Percentiles rank a stretch among this genome's conserved stretches.
These are phyloP conservation scores for Mrakia frigida DNA, from an alignment of 768 basidiomycete genomes.

Conservation along the genomic window DNA sequence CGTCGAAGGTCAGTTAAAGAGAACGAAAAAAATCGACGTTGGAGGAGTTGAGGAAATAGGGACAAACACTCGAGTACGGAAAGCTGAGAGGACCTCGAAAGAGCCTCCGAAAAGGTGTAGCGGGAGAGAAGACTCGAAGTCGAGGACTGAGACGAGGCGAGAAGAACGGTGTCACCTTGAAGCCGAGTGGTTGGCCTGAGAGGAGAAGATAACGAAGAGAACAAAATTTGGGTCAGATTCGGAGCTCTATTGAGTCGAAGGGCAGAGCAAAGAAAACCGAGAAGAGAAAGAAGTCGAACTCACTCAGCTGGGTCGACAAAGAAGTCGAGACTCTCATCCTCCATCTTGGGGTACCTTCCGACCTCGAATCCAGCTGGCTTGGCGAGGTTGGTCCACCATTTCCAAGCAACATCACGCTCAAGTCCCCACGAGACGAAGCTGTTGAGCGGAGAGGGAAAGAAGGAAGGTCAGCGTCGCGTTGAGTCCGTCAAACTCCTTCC, in stretches of 20 bases:
- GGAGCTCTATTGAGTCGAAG: no score
- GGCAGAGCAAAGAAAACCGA: not conserved
- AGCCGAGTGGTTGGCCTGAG: constrained; percentile 15
- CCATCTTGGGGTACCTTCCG: constrained; percentile 10
- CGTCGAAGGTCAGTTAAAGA: not conserved
- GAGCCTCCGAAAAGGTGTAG: constrained; percentile 27
- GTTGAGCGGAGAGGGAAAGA: not conserved
- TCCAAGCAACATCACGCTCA: not conserved
- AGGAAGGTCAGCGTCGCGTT: not conserved
- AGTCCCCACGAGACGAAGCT: constrained; percentile 28
- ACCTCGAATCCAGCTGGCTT: constrained; percentile 26
- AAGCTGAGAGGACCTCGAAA: constrained; percentile 28
- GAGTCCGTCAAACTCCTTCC: no score
- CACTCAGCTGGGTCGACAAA: constrained; percentile 25
- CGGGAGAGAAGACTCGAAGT: constrained; percentile 18
- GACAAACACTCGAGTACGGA: constrained; percentile 18
- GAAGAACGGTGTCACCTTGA: constrained; percentile 24
- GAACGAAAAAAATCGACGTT: not conserved
- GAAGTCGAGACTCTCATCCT: constrained; percentile 26
- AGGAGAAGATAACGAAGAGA: not conserved
- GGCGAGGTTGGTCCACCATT: constrained; percentile 15
- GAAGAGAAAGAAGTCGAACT: not conserved
- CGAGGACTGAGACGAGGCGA: constrained; percentile 10
- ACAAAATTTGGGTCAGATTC: not conserved
- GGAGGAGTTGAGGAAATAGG: no score